A percentile compares a stretch with the other conserved stretches of the same genome.
These are phyloP conservation scores for Fistulifera solaris DNA, from an alignment of 108 stramenopile genomes.

Conservation along the genomic window DNA sequence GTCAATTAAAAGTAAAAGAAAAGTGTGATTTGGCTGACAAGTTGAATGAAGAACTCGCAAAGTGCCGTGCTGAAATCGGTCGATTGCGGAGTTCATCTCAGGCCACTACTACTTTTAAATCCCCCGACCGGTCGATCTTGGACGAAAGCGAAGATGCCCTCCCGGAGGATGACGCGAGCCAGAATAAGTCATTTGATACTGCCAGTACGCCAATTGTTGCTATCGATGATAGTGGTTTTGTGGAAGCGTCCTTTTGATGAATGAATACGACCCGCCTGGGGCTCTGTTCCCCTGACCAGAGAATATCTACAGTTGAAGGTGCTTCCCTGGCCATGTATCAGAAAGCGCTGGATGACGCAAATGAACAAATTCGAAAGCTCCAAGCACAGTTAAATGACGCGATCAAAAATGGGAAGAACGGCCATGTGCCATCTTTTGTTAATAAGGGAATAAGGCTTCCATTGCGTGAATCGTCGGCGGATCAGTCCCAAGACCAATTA, in stretches of 20 bases:
- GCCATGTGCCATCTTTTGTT: no score
- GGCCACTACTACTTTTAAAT: conserved; percentile 23
- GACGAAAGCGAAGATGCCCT: conserved; percentile 25
- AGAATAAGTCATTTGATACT: no score
- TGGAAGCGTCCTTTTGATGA: conserved; percentile 7
- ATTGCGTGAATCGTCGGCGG: no score
- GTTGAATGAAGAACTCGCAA: conserved; percentile 56
- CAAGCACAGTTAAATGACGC: conserved; percentile 19
- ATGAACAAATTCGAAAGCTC: conserved; percentile 36
- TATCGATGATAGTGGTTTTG: conserved; percentile 15
- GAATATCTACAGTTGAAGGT: no score
- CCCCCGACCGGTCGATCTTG: conserved; percentile 40
- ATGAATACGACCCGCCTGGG: neutral
- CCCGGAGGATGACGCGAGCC: conserved; percentile 5
- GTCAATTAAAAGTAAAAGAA: conserved; percentile 21
- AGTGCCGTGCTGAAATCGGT: conserved; percentile 73
- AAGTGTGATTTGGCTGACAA: conserved; percentile 27
- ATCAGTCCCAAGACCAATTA: no score
- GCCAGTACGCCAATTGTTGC: no score
- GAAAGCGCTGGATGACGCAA: conserved; percentile 50
- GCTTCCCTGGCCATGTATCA: conserved; percentile 7
- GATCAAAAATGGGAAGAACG: neutral
- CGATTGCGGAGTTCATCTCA: conserved; percentile 36
- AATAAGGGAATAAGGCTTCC: no score
- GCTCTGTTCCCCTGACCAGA: no score